Conservation (phyloP, 139 green algal species). For the Microglena sp. region DNA sequence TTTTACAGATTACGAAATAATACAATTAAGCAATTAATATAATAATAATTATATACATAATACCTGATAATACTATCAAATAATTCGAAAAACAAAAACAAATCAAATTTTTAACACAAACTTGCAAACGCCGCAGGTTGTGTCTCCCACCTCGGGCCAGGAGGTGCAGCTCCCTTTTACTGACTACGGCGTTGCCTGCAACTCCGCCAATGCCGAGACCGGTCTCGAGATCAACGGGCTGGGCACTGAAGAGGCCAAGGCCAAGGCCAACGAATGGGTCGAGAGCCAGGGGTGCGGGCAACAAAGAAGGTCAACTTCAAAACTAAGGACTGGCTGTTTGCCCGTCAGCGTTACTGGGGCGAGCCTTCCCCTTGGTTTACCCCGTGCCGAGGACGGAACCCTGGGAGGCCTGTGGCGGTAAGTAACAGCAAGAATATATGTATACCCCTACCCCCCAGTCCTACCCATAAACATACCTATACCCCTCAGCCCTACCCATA, state of each 20-base stretch:
- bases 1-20: no score
- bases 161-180: slow-evolving; percentile 49
- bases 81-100: no score
- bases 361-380: slow-evolving; percentile 91
- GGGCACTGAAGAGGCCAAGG: slow-evolving; percentile 27
- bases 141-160: slow-evolving; percentile 9
- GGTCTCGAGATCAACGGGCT: slow-evolving; percentile 71
- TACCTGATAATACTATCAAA: no score
- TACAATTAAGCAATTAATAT: no score
- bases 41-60: no score
- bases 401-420: slow-evolving; percentile 9
- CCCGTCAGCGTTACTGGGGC: slow-evolving; percentile 96
- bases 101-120: no score
- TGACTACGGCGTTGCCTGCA: slow-evolving; percentile 49
- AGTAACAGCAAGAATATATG: no score
- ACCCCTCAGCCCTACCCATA: no score
- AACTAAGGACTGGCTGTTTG: slow-evolving; percentile 97
- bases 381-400: neutral
- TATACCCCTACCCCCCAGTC: no score
- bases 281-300: neutral
- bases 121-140: slow-evolving; percentile 31
- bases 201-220: slow-evolving; percentile 28
- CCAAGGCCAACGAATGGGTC: slow-evolving; percentile 16
- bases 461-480: no score
- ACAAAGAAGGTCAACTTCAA: slow-evolving; percentile 82